Conservation (phyloP, 306 rosid species). For the Corylus americana region DNA sequence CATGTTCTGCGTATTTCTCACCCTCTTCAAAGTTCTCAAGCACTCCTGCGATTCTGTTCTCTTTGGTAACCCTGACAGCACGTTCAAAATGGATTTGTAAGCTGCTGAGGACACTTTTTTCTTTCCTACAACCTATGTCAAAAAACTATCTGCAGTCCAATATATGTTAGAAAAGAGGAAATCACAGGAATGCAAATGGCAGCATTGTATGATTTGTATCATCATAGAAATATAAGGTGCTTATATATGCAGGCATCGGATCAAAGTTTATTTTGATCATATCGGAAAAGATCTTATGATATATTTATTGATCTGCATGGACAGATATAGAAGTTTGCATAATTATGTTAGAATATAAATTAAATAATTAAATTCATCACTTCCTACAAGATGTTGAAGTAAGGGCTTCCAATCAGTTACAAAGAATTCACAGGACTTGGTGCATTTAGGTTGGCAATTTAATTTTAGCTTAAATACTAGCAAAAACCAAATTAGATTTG, state of each 20-base stretch:
- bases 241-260: no score
- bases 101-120: neutral
- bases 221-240: neutral
- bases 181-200: neutral
- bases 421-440: neutral
- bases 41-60: slow-evolving; percentile 86
- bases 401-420: neutral
- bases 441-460: neutral
- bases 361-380: no score
- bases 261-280: no score
- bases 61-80: slow-evolving; percentile 66
- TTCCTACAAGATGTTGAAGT: neutral
- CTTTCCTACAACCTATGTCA: neutral
- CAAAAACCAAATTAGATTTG: neutral
- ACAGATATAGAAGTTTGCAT: no score
- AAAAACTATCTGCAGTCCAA: neutral
- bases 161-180: neutral
- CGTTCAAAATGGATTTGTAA: slow-evolving; percentile 10
- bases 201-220: neutral
- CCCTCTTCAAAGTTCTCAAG: slow-evolving; percentile 74
- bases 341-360: no score
- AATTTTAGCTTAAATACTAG: neutral
- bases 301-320: no score
- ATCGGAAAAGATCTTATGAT: no score
- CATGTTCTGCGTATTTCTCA: slow-evolving; percentile 40